phyloP scores from a whole-genome alignment of 192 early-diverging fungal species.

The Backusella liffmaniae region DNA sequence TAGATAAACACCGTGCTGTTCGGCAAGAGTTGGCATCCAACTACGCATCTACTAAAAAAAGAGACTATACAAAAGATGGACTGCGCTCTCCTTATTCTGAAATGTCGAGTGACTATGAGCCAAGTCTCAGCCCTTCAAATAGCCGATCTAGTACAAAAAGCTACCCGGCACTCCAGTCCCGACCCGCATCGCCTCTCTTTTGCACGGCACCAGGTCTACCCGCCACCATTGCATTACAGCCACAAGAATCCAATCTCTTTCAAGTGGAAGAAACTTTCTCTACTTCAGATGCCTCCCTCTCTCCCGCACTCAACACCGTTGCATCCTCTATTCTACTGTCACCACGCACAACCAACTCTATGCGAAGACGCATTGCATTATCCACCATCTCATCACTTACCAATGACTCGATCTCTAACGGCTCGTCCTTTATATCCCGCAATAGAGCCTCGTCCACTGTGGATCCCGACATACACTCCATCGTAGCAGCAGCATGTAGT shows the following conservation, averaged over 20 bases:
- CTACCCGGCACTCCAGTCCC: slow-evolving; percentile 10
- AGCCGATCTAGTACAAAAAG: slow-evolving; percentile 16
- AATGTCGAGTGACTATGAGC: slow-evolving; percentile 19
- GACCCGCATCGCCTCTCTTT: slow-evolving; percentile 27
- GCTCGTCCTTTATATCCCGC: background rate
- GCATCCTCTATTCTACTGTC: slow-evolving; percentile 31
- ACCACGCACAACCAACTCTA: slow-evolving; percentile 11
- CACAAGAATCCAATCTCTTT: background rate
- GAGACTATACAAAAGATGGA: background rate
- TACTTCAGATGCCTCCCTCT: slow-evolving; percentile 2
- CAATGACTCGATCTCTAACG: background rate
- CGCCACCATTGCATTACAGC: slow-evolving; percentile 18
- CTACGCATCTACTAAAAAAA: background rate
- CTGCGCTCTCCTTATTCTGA: slow-evolving; percentile 21
- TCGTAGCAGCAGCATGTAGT: background rate
- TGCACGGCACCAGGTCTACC: slow-evolving; percentile 28
- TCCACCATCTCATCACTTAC: slow-evolving; percentile 23
- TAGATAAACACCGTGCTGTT: background rate
- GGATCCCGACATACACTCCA: background rate
- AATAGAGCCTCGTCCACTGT: slow-evolving; percentile 2
- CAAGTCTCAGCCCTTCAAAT: slow-evolving; percentile 20
- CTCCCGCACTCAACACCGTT: slow-evolving; percentile 20
- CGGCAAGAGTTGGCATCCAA: background rate
- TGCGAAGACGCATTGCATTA: slow-evolving; percentile 14
- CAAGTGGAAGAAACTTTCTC: slow-evolving; percentile 26